Evolutionary conservation across 345 rosid species (phyloP).

Genomic region (Euphorbia tirucalli): DNA sequence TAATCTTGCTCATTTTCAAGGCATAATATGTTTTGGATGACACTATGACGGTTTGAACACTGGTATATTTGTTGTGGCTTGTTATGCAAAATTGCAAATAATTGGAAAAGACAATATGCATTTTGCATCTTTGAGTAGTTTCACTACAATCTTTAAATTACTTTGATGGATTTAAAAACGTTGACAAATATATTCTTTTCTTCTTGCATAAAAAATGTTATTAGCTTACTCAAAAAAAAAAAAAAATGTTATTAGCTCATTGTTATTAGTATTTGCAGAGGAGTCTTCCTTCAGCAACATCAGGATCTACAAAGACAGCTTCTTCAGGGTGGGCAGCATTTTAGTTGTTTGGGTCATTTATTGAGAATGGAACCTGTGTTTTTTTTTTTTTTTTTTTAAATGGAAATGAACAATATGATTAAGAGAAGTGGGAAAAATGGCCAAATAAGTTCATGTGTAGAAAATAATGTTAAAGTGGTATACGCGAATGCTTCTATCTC

Average conservation of each 20-base stretch:
- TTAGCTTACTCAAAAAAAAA: too few relatives aligned
- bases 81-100: not conserved
- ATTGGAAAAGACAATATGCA: not conserved
- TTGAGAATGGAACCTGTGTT: constrained; percentile 22
- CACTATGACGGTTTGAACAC: not conserved
- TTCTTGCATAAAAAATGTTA: not conserved
- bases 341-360: constrained; percentile 31
- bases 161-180: not conserved
- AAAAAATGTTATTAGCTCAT: not conserved
- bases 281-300: constrained; percentile 62
- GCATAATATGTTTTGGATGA: not conserved
- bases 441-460: constrained; percentile 18
- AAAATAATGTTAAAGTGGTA: constrained; percentile 12
- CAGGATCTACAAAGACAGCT: constrained; percentile 55
- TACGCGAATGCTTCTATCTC: constrained; percentile 3
- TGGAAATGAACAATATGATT: constrained; percentile 5
- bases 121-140: not conserved
- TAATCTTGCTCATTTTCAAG: not conserved
- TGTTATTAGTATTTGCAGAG: constrained; percentile 49
- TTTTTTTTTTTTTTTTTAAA: constrained; percentile 9
- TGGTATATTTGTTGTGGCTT: not conserved
- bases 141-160: not conserved
- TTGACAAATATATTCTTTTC: not conserved
- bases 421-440: constrained; percentile 10
- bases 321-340: constrained; percentile 99